These are phyloP conservation scores for Parathielavia appendiculata DNA, from an alignment of 495 filamentous ascomycete genomes.

Conservation along the genomic window DNA sequence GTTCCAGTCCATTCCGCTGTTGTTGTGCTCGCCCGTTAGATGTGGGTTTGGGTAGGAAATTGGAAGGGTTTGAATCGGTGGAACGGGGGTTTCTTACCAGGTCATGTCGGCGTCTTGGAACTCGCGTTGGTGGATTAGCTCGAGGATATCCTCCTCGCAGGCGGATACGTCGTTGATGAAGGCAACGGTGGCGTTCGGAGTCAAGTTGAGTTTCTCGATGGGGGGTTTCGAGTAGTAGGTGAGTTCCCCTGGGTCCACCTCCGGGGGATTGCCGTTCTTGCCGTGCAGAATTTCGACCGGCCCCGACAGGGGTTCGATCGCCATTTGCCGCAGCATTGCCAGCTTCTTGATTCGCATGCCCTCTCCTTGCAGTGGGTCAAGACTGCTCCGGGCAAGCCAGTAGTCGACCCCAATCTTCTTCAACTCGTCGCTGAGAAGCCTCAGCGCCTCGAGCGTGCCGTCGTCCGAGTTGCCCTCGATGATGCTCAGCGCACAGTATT, in stretches of 20 bases:
- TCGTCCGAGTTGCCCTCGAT: constrained; percentile 47
- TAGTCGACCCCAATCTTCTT: constrained; percentile 26
- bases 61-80: no score
- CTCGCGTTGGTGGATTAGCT: constrained; percentile 43
- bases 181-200: constrained; percentile 36
- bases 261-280: no score
- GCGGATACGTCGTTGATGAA: constrained; percentile 48
- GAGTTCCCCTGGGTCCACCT: background rate
- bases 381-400: constrained; percentile 35
- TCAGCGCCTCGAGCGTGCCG: constrained; percentile 46
- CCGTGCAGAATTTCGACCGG: no score
- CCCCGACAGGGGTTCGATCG: constrained; percentile 36
- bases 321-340: constrained; percentile 44
- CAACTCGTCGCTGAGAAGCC: constrained; percentile 30
- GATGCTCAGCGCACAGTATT: constrained; percentile 45
- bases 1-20: constrained; percentile 47
- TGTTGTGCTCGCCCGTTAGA: background rate
- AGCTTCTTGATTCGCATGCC: constrained; percentile 37
- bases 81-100: constrained; percentile 29
- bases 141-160: constrained; percentile 49
- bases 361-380: constrained; percentile 33
- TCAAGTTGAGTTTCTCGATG: background rate
- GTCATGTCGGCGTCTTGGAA: constrained; percentile 46
- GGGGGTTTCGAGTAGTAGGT: background rate
- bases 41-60: no score